Conservation (phyloP, 495 filamentous ascomycete species). For the Aspergillus indologenus region DNA sequence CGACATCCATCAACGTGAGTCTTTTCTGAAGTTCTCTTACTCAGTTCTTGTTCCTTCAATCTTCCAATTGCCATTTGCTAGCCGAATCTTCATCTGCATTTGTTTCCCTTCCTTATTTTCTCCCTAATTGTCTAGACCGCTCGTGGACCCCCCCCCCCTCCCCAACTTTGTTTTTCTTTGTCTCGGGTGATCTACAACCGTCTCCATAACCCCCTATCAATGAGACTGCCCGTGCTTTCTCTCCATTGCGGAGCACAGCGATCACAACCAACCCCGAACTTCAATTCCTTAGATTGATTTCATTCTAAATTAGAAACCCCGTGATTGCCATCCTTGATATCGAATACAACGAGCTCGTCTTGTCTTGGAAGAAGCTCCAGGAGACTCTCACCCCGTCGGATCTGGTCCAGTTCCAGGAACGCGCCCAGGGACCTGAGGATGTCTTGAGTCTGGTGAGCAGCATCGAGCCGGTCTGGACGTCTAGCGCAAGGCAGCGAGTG, state of each 20-base stretch:
- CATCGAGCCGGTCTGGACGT: slow-evolving; percentile 33
- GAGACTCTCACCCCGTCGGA: slow-evolving; percentile 32
- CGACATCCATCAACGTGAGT: slow-evolving; percentile 23
- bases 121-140: neutral
- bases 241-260: neutral
- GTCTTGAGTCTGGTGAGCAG: slow-evolving; percentile 30
- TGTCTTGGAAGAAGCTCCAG: slow-evolving; percentile 44
- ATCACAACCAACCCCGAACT: neutral
- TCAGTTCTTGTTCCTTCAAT: too few relatives aligned
- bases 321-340: slow-evolving; percentile 42
- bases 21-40: too few relatives aligned
- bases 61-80: neutral
- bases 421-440: slow-evolving; percentile 33
- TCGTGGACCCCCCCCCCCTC: neutral
- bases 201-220: slow-evolving; percentile 3
- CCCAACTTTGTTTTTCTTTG: slow-evolving; percentile 4
- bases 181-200: slow-evolving; percentile 15
- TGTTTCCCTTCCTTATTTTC: neutral
- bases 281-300: slow-evolving; percentile 1
- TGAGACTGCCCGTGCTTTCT: neutral
- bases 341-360: slow-evolving; percentile 43
- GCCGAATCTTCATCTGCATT: neutral
- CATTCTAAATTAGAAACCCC: slow-evolving; percentile 23
- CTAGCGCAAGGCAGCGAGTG: slow-evolving; percentile 28
- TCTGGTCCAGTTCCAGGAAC: slow-evolving; percentile 33